Base-by-base conservation (phyloP, 768 basidiomycete genomes). In the Boletellus ananas region DNA sequence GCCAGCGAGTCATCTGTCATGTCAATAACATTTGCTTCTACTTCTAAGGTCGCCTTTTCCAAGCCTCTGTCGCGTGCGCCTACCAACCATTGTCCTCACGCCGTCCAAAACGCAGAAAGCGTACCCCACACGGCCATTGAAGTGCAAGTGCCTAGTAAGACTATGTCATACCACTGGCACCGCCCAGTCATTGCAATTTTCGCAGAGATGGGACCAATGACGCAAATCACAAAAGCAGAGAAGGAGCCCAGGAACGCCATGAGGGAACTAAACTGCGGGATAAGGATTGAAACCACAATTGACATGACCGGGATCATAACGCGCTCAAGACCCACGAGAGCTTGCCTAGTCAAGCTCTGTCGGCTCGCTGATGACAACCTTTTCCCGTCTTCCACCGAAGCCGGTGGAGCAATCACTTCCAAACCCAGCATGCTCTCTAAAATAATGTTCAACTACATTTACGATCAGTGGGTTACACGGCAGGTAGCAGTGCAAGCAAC, bases 211-310 rank as follows among this genome's bases (percentile, higher is more conserved):
- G 92, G 94, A 10, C 85, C 81, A 51, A 90, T 82, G 20, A 89
- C 78, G 54, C 87, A 88, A 20, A 91, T 76, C 60, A 84, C 71
- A 56, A 84, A 84, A 0, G 91, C 87, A 33, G 85, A 84, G 66
- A 92, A 91, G n/a, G 90, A 85, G 3, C 94, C 94, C 45, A 97
- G 72, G 66, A 96, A 89, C 1, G 91, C 89, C 88, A 94, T 92
- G 67, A 86, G 73, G 5, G 83, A 76, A 55, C 84, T 82, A 68
- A 94, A 94, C 47, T 88, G 79, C 6, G 92, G 92, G 18, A 94
- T 66, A 45, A 79, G 63, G 50, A 92, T 85, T 17, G 93, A 91
- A 21, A 86, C 80, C 29, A 68, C 64, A 12, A 90, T 83, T 20
- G 85, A 79, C 31, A 84, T 59, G 10, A 75, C 56, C 1, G 86